Evolutionary conservation across 352 stramenopile species (phyloP), one percentile per base, ranked within the genome.

Genomic region (Phytophthora pseudosyringae): DNA sequence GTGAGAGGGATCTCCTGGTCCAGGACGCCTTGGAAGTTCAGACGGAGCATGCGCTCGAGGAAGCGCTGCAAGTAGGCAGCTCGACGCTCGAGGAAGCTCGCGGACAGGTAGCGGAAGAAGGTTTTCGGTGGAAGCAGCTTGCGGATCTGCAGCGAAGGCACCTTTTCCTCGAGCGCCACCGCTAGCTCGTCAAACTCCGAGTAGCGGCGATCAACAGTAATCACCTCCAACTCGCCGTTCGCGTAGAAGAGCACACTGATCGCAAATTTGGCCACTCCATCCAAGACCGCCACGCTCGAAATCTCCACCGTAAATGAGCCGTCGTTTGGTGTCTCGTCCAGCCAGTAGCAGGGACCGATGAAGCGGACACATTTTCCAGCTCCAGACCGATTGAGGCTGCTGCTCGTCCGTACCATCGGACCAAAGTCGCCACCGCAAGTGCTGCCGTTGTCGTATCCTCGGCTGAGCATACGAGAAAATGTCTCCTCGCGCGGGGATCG

Each of bases 241-340:
- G 66, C 36, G 47, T 83, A 81, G 49, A 67, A 85, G 2, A 94
- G 63, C 25, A 94, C 80, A 51, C 71, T 92, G 47, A 94, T 86
- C 0, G 72, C 73, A 65, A 81, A 94, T 21, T 70, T 81, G 3
- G 82, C 86, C 10, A 80, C 59, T 0, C 67, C 78, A 25, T 83
- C 71, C 2, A 72, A 49, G 31, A 90, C 64, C 2, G 79, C 64
- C 11, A 93, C 75, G 15, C 77, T 73, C 2, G 81, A 81, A 36
- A 93, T 81, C 56, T 93, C 82, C 15, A 91, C 77, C 0, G 86
- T 93, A 58, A 94, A 94, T 3, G 72, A 73, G 8, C 83, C 81
- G 5, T 85, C 73, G 0, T 49, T 72, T n/a, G 61, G 69, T n/a
- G 68, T 69, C 6, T 88, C 69, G 4, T 75, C 33, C 16, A 71